phyloP scores from a whole-genome alignment of 805 yeast genomes.

The Ogataea siamensis region DNA sequence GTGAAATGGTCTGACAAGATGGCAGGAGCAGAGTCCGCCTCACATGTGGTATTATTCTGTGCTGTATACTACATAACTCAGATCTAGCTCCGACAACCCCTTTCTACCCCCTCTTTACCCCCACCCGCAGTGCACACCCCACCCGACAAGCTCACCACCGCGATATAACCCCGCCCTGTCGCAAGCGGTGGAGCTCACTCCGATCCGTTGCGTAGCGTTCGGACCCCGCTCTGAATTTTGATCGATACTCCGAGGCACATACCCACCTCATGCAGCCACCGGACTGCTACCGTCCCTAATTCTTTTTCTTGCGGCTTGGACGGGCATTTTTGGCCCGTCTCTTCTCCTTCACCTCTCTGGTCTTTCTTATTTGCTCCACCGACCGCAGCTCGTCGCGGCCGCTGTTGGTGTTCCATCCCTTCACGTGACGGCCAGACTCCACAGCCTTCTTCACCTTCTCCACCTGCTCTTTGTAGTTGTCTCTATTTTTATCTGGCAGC shows the following conservation, averaged over 20 bases:
- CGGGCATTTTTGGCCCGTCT: constrained; percentile 83
- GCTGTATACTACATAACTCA: neutral
- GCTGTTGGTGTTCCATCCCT: constrained; percentile 54
- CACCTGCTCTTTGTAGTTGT: constrained; percentile 79
- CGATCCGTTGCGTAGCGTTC: neutral
- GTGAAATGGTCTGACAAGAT: neutral
- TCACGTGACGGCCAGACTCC: constrained; percentile 69
- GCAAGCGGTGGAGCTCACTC: constrained; percentile 1
- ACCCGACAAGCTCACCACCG: neutral
- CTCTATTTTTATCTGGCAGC: constrained; percentile 86
- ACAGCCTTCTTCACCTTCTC: constrained; percentile 77
- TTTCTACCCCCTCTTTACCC: constrained; percentile 12
- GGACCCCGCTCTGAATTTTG: constrained; percentile 1
- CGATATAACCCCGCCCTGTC: constrained; percentile 1
- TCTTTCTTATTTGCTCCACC: constrained; percentile 75
- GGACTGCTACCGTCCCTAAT: neutral
- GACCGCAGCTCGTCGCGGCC: constrained; percentile 50
- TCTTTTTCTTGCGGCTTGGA: constrained; percentile 49
- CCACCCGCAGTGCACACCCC: constrained; percentile 6
- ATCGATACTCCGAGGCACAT: constrained; percentile 1
- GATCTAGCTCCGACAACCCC: neutral
- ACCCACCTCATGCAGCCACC: constrained; percentile 1
- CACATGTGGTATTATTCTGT: neutral
- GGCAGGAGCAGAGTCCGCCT: neutral
- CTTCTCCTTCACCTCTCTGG: constrained; percentile 66